Evolutionary conservation across 1,284 basidiomycete genomes (phyloP).

Genomic region (Malassezia cuniculi): DNA sequence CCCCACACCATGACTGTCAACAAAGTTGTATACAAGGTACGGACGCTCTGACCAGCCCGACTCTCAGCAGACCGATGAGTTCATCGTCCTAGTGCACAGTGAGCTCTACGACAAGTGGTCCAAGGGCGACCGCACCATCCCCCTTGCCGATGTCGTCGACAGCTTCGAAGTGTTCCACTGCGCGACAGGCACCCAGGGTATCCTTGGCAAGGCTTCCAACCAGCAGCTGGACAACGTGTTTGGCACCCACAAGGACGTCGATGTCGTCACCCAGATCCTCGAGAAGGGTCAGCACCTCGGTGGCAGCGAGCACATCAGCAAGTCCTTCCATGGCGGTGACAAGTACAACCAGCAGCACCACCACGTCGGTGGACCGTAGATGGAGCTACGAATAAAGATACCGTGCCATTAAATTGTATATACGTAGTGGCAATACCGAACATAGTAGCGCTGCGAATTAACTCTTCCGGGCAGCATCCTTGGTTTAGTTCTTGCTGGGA

Average conservation of each 20-base stretch:
- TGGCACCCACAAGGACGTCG: constrained; percentile 37
- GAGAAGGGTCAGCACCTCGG: constrained; percentile 38
- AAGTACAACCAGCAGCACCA: no score
- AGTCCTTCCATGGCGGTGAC: no score
- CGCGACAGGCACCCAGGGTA: constrained; percentile 45
- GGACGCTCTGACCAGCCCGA: constrained; percentile 36
- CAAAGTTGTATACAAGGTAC: constrained; percentile 36
- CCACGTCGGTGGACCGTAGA: no score
- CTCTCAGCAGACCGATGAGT: constrained; percentile 45
- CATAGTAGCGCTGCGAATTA: no score
- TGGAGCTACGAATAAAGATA: no score
- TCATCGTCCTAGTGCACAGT: constrained; percentile 44
- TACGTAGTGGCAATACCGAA: no score
- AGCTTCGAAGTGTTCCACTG: constrained; percentile 46
- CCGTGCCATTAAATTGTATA: no score
- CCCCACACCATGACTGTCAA: no score
- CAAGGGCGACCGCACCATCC: constrained; percentile 45
- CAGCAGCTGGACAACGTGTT: constrained; percentile 46
- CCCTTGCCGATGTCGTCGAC: constrained; percentile 46
- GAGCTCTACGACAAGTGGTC: constrained; percentile 45
- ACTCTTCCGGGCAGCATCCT: no score
- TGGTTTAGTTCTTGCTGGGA: no score
- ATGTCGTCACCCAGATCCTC: constrained; percentile 40
- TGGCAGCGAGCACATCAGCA: constrained; percentile 13
- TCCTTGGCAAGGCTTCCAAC: constrained; percentile 44